phyloP scores from a whole-genome alignment of 2,329 filamentous ascomycete genomes.

The Botryotinia globosa region DNA sequence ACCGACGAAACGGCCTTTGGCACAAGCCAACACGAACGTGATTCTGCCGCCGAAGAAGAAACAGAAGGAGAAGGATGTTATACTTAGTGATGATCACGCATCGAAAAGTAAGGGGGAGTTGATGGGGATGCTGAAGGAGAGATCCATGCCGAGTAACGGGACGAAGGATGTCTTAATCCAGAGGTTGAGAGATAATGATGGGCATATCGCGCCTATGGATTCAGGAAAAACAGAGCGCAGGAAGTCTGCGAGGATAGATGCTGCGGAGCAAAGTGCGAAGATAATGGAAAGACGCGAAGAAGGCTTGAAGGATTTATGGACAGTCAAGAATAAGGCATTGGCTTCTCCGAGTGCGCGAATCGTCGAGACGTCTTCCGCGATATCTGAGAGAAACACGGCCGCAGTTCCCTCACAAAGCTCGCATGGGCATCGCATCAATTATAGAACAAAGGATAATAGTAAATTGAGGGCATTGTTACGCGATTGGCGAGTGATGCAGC shows the following conservation, averaged over 20 bases:
- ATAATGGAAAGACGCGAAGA: not conserved
- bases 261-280: not conserved
- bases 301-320: not conserved
- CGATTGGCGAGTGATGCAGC: not conserved
- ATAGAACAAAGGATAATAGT: not conserved
- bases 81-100: not conserved
- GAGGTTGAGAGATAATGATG: not conserved
- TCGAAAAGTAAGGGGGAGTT: not conserved
- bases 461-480: not conserved
- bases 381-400: not conserved
- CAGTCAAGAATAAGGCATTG: not conserved
- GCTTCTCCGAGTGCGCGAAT: not conserved
- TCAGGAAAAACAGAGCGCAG: not conserved
- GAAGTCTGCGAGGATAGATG: slow-evolving; percentile 7
- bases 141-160: not conserved
- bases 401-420: not conserved
- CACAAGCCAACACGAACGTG: not conserved
- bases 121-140: not conserved
- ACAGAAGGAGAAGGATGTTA: not conserved
- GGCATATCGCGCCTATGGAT: not conserved
- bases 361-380: not conserved
- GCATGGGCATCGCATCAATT: not conserved
- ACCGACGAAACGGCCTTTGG: not conserved
- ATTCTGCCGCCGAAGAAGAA: not conserved
- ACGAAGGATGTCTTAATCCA: slow-evolving; percentile 3